Evolutionary conservation across 371 early-diverging fungal species (phyloP).

Genomic region (Mortierella sp.): DNA sequence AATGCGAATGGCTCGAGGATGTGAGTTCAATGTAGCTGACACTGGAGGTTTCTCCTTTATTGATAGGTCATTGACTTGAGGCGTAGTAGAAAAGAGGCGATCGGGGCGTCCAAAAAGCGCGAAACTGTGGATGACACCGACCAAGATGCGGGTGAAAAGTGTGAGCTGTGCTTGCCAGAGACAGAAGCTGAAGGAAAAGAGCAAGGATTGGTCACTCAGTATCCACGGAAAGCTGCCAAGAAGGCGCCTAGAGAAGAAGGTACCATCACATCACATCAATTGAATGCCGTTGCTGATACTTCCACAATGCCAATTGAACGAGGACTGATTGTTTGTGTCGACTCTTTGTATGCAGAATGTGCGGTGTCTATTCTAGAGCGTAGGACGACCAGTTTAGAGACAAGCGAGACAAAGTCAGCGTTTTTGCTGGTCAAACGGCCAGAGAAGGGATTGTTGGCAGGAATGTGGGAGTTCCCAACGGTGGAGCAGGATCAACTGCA

Average conservation of each 20-base stretch:
- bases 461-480: conserved; percentile 87
- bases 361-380: conserved; percentile 73
- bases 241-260: conserved; percentile 78
- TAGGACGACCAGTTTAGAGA: conserved; percentile 14
- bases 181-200: conserved; percentile 32
- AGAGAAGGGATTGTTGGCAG: conserved; percentile 78
- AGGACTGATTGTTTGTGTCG: not conserved
- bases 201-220: conserved; percentile 61
- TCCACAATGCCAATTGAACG: not conserved
- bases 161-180: conserved; percentile 41
- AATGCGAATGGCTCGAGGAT: not conserved
- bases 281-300: not conserved
- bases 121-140: not conserved
- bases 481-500: conserved; percentile 60
- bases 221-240: conserved; percentile 74
- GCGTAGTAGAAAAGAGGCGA: conserved; percentile 43
- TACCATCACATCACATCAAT: conserved; percentile 24
- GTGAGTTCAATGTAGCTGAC: not conserved
- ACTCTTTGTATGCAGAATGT: conserved; percentile 59
- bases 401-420: conserved; percentile 26
- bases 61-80: conserved; percentile 34
- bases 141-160: conserved; percentile 12
- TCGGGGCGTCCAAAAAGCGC: conserved; percentile 21
- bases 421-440: conserved; percentile 73
- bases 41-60: not conserved